Percentiles rank a stretch among this genome's conserved stretches.
phyloP scores from a whole-genome alignment of 371 early-diverging fungal species.

The Mortierella polycephala region DNA sequence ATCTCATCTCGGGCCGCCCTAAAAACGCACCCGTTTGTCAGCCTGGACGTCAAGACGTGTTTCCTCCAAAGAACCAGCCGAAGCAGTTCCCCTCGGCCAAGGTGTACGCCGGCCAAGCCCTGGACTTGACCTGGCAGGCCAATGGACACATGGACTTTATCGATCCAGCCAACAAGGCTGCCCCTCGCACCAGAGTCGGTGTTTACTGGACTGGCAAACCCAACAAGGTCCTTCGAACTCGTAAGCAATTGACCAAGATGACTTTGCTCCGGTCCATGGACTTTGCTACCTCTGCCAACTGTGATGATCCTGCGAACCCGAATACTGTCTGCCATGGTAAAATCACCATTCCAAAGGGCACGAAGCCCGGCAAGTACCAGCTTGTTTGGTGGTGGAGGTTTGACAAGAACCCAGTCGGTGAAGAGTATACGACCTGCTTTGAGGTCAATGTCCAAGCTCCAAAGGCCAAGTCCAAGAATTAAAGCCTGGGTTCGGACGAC shows the following conservation, averaged over 20 bases:
- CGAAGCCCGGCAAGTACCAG: conserved; percentile 57
- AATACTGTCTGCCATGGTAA: conserved; percentile 60
- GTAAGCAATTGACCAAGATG: conserved; percentile 34
- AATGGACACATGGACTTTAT: conserved; percentile 60
- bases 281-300: conserved; percentile 53
- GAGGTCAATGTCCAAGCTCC: conserved; percentile 54
- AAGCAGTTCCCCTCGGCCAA: conserved; percentile 54
- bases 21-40: conserved; percentile 56
- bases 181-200: conserved; percentile 42
- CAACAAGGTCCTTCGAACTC: conserved; percentile 49
- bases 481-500: too few species aligned
- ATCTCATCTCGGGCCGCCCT: conserved; percentile 55
- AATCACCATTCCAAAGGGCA: conserved; percentile 56
- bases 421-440: conserved; percentile 69
- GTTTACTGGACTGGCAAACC: conserved; percentile 56
- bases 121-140: conserved; percentile 60
- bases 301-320: conserved; percentile 43
- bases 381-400: conserved; percentile 68
- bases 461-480: not conserved
- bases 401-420: conserved; percentile 63
- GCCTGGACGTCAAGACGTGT: conserved; percentile 51
- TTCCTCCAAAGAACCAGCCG: conserved; percentile 31
- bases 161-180: not conserved
- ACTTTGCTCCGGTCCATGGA: conserved; percentile 20
- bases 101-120: conserved; percentile 58